Evolutionary conservation across 2,329 filamentous ascomycete species (phyloP).

Genomic region (Pseudocercospora eumusae): DNA sequence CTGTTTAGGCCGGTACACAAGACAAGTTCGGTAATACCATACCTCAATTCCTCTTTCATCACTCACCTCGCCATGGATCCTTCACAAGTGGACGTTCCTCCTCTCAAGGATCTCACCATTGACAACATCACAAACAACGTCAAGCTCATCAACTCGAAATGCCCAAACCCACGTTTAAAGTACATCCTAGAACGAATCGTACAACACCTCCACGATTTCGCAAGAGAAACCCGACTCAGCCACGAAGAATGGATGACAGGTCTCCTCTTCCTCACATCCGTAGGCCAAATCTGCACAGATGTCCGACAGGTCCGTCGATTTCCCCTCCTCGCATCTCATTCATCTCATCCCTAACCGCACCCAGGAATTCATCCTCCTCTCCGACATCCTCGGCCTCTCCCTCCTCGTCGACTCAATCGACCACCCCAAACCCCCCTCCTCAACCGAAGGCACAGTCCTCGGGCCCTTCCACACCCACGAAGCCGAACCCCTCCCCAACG

Average conservation of each 20-base stretch:
- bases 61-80: conserved; percentile 46
- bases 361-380: conserved; percentile 71
- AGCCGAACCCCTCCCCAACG: conserved; percentile 59
- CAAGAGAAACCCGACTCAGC: conserved; percentile 73
- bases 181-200: conserved; percentile 74
- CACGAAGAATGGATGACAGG: conserved; percentile 77
- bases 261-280: conserved; percentile 68
- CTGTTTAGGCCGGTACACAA: conserved; percentile 9
- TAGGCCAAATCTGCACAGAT: conserved; percentile 72
- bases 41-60: not conserved
- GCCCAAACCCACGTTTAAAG: conserved; percentile 63
- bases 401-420: conserved; percentile 80
- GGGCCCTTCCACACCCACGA: conserved; percentile 84
- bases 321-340: not conserved
- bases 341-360: not conserved
- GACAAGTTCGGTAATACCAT: not conserved
- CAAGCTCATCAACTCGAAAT: conserved; percentile 71
- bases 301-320: conserved; percentile 63
- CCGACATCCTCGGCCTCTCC: conserved; percentile 75
- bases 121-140: conserved; percentile 81
- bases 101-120: conserved; percentile 69
- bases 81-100: conserved; percentile 50
- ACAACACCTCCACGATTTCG: conserved; percentile 78
- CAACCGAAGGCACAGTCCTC: conserved; percentile 77
- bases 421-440: conserved; percentile 70